A percentile compares a stretch with the other conserved stretches of the same genome.
phyloP scores from a whole-genome alignment of 2,329 filamentous ascomycete genomes.

The Leptosphaerulina australis region DNA sequence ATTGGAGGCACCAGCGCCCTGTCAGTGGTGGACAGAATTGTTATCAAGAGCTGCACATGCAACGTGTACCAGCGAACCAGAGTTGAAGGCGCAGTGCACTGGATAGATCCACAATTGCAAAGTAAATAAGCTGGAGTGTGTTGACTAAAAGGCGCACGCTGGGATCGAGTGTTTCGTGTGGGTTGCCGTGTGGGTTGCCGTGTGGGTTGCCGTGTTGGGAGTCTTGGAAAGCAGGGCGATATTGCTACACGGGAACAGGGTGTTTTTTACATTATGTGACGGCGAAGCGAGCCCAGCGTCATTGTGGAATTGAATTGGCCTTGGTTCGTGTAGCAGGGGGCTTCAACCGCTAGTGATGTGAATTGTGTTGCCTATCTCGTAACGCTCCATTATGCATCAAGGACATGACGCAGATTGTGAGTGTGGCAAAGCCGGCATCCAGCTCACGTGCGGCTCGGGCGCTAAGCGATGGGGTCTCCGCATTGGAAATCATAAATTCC shows the following conservation, averaged over 20 bases:
- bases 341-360: slow-evolving; percentile 12
- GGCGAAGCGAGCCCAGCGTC: slow-evolving; percentile 9
- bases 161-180: slow-evolving; percentile 12
- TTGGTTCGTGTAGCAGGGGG: slow-evolving; percentile 13
- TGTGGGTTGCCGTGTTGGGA: slow-evolving; percentile 13
- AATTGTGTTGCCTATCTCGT: slow-evolving; percentile 14
- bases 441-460: slow-evolving; percentile 14
- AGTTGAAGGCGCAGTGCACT: slow-evolving; percentile 27
- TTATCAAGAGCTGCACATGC: slow-evolving; percentile 27
- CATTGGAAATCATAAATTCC: slow-evolving; percentile 11
- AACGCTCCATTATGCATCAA: slow-evolving; percentile 14
- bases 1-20: slow-evolving; percentile 20
- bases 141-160: slow-evolving; percentile 18
- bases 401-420: slow-evolving; percentile 16
- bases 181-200: slow-evolving; percentile 15
- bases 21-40: slow-evolving; percentile 28
- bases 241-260: slow-evolving; percentile 5
- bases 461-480: slow-evolving; percentile 16
- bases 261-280: slow-evolving; percentile 8
- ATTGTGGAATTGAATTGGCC: slow-evolving; percentile 10
- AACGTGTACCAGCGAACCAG: slow-evolving; percentile 38
- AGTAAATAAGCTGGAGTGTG: slow-evolving; percentile 30
- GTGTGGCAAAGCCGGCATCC: slow-evolving; percentile 13
- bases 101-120: slow-evolving; percentile 29
- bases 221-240: slow-evolving; percentile 4